Conservation (phyloP, 2,329 filamentous ascomycete species). For the Phialophora tarda region DNA sequence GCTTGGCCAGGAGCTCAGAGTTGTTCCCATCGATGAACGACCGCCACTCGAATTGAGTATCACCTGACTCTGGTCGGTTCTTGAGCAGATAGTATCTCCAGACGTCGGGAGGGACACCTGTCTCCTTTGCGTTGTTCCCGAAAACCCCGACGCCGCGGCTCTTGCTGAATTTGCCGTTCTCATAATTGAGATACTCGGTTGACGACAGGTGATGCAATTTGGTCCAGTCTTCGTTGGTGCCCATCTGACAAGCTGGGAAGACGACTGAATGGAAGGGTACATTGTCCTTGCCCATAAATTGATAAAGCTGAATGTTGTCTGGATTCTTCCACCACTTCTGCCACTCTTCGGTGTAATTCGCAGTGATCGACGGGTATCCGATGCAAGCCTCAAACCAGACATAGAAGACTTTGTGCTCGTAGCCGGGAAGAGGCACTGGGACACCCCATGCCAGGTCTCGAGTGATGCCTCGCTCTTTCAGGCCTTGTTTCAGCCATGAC, state of each 20-base stretch:
- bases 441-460: constrained; percentile 91
- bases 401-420: constrained; percentile 82
- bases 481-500: constrained; percentile 69
- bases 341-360: constrained; percentile 87
- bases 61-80: constrained; percentile 80
- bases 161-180: constrained; percentile 91
- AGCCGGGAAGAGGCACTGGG: constrained; percentile 64
- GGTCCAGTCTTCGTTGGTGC: constrained; percentile 85
- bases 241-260: constrained; percentile 85
- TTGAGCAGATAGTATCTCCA: constrained; percentile 92
- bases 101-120: constrained; percentile 82
- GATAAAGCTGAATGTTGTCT: constrained; percentile 84
- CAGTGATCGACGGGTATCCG: constrained; percentile 93
- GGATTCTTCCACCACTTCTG: constrained; percentile 94
- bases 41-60: constrained; percentile 89
- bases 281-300: constrained; percentile 95
- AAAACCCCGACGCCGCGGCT: constrained; percentile 89
- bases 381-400: constrained; percentile 94
- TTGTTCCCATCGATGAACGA: constrained; percentile 86
- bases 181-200: constrained; percentile 88
- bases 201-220: constrained; percentile 86
- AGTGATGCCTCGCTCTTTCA: constrained; percentile 87
- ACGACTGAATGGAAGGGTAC: constrained; percentile 88
- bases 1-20: constrained; percentile 78
- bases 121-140: constrained; percentile 85